Percentiles rank a stretch among this genome's conserved stretches.
Conservation (phyloP, 129 eudicot species). For the Centaurea solstitialis region DNA sequence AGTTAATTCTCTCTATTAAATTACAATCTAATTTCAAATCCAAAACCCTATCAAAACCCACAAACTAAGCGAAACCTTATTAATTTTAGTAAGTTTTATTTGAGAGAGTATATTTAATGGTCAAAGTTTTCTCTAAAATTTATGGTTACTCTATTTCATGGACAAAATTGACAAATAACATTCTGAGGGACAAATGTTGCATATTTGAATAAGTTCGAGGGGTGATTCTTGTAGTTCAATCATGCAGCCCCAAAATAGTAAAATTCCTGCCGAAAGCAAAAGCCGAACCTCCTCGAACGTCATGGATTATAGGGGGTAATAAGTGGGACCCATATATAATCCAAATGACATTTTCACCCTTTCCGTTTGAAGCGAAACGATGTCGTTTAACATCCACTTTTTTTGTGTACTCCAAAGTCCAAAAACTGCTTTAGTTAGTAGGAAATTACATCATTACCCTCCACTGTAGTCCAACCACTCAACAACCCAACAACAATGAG, state of each 20-base stretch:
- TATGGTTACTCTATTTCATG: neutral
- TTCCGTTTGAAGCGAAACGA: neutral
- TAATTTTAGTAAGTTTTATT: no score
- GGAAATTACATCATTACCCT: slow-evolving; percentile 28
- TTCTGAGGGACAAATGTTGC: neutral
- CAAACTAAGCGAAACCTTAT: no score
- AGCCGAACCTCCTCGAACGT: slow-evolving; percentile 27
- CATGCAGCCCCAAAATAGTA: slow-evolving; percentile 11
- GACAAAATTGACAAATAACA: neutral
- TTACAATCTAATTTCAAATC: no score
- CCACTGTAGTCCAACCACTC: slow-evolving; percentile 32
- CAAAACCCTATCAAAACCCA: no score
- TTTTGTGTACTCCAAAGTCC: slow-evolving; percentile 20
- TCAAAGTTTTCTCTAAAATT: neutral
- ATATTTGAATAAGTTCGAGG: neutral
- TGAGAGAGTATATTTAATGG: neutral
- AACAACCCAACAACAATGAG: slow-evolving; percentile 18
- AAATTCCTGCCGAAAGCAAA: slow-evolving; percentile 29
- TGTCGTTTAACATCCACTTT: neutral
- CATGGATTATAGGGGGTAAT: neutral
- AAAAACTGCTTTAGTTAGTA: neutral
- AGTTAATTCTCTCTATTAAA: no score
- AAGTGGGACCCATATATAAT: neutral
- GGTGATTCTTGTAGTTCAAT: neutral
- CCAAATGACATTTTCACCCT: slow-evolving; percentile 19